Conservation (phyloP, 495 filamentous ascomycete species). For the Penicillium flavigenum region DNA sequence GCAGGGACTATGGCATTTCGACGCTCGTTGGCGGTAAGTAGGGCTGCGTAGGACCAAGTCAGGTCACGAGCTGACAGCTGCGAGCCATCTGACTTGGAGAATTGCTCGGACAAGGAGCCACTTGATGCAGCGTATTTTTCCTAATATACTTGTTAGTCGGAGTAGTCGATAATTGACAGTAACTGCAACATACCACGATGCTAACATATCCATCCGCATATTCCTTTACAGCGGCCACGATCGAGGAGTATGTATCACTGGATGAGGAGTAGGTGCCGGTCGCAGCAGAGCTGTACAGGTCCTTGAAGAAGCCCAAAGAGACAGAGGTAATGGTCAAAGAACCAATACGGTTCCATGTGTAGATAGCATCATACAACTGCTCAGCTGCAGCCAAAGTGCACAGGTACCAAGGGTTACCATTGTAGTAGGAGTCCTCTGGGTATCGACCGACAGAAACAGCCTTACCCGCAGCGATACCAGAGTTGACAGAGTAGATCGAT, state of each 20-base stretch:
- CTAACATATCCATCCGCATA: slow-evolving; percentile 66
- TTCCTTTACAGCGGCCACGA: slow-evolving; percentile 54
- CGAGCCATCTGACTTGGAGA: slow-evolving; percentile 47
- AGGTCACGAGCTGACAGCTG: slow-evolving; percentile 56
- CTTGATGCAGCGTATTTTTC: slow-evolving; percentile 46
- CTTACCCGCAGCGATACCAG: slow-evolving; percentile 32
- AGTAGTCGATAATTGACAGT: not conserved
- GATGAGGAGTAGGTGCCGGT: slow-evolving; percentile 51
- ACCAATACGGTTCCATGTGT: slow-evolving; percentile 54
- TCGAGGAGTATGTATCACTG: slow-evolving; percentile 47
- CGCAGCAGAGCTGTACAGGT: slow-evolving; percentile 47
- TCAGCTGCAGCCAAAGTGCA: slow-evolving; percentile 64
- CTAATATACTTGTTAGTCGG: slow-evolving; percentile 6
- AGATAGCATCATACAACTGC: slow-evolving; percentile 62
- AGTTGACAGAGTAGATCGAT: slow-evolving; percentile 59
- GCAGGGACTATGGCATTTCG: slow-evolving; percentile 50
- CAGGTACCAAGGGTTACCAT: slow-evolving; percentile 69
- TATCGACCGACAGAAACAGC: slow-evolving; percentile 71
- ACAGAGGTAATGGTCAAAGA: slow-evolving; percentile 52
- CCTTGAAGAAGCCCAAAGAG: slow-evolving; percentile 58
- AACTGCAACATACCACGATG: slow-evolving; percentile 39
- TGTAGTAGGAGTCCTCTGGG: slow-evolving; percentile 66
- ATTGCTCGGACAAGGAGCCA: slow-evolving; percentile 64
- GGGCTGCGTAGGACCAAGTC: slow-evolving; percentile 54
- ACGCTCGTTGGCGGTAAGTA: slow-evolving; percentile 52